Evolutionary conservation across 2,329 filamentous ascomycete genomes (phyloP).

Genomic region (Penicillium sp.): DNA sequence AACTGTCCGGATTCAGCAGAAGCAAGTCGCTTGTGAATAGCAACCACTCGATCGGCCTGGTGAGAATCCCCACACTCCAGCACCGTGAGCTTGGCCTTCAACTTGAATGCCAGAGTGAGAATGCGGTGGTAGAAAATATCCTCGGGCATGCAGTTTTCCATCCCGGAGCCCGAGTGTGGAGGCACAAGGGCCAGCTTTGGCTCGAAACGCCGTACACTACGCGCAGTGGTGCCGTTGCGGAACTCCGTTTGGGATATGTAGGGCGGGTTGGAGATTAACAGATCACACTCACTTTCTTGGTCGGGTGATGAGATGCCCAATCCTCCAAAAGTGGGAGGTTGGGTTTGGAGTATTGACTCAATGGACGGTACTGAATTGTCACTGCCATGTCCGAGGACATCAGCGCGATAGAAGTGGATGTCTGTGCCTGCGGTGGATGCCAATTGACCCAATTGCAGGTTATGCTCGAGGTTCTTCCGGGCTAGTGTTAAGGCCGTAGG

Average conservation of each 20-base stretch:
- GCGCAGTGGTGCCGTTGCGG: slow-evolving; percentile 57
- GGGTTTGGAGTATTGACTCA: slow-evolving; percentile 16
- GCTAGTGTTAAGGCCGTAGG: slow-evolving; percentile 64
- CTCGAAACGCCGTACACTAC: slow-evolving; percentile 79
- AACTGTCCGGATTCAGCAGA: background rate
- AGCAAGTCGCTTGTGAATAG: slow-evolving; percentile 18
- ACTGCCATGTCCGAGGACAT: slow-evolving; percentile 36
- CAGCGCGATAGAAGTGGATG: slow-evolving; percentile 50
- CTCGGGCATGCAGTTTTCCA: slow-evolving; percentile 18
- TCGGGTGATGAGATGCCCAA: background rate
- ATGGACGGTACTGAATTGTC: slow-evolving; percentile 8
- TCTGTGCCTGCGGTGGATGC: slow-evolving; percentile 29
- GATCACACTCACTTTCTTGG: slow-evolving; percentile 48
- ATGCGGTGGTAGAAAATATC: slow-evolving; percentile 41
- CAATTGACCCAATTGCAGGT: slow-evolving; percentile 39
- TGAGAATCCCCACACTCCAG: slow-evolving; percentile 39
- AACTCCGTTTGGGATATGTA: slow-evolving; percentile 74
- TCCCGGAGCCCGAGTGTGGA: slow-evolving; percentile 32
- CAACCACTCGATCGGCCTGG: slow-evolving; percentile 36
- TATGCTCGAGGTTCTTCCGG: slow-evolving; percentile 60
- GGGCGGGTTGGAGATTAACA: slow-evolving; percentile 86
- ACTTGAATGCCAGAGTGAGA: slow-evolving; percentile 25
- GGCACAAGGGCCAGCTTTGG: slow-evolving; percentile 76
- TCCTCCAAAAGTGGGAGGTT: too few relatives aligned
- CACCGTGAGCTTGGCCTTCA: slow-evolving; percentile 32